A percentile compares a stretch with the other conserved stretches of the same genome.
phyloP scores from a whole-genome alignment of 257 asterid genomes.

The Ajuga chamaepitys region DNA sequence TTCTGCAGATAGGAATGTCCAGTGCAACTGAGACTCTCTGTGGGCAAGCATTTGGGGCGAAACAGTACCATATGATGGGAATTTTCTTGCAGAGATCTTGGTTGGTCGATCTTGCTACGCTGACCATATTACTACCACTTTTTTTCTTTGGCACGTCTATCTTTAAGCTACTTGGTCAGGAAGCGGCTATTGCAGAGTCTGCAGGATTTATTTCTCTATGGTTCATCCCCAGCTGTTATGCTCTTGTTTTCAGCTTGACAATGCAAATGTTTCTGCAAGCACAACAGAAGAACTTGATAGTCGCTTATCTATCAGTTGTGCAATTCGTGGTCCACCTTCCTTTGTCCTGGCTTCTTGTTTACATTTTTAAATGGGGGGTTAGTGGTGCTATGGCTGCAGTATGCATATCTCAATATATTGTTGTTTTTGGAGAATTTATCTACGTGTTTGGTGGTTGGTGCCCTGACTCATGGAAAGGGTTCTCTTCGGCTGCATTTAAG shows the following conservation, averaged over 20 bases:
- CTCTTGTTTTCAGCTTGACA: slow-evolving; percentile 65
- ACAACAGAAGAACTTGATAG: slow-evolving; percentile 69
- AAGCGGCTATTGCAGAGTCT: slow-evolving; percentile 39
- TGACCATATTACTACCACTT: slow-evolving; percentile 56
- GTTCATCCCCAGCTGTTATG: slow-evolving; percentile 72
- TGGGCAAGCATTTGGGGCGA: slow-evolving; percentile 93
- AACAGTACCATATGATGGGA: slow-evolving; percentile 89
- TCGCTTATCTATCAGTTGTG: slow-evolving; percentile 55
- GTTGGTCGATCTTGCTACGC: slow-evolving; percentile 62
- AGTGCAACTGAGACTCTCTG: slow-evolving; percentile 96
- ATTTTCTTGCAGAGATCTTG: slow-evolving; percentile 90
- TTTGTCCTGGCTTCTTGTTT: slow-evolving; percentile 62
- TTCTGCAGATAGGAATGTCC: slow-evolving; percentile 82
- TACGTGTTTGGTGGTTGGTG: slow-evolving; percentile 92
- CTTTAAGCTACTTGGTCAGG: slow-evolving; percentile 68
- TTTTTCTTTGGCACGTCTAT: slow-evolving; percentile 56
- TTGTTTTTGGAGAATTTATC: slow-evolving; percentile 55
- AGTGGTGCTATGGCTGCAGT: slow-evolving; percentile 78
- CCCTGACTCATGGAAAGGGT: slow-evolving; percentile 72
- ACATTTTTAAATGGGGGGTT: slow-evolving; percentile 43
- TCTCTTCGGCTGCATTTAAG: slow-evolving; percentile 53
- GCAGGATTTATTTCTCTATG: slow-evolving; percentile 68
- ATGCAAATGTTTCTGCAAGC: slow-evolving; percentile 91
- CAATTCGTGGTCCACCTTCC: slow-evolving; percentile 62
- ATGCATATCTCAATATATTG: slow-evolving; percentile 53